Evolutionary conservation across 768 basidiomycete species (phyloP).

Genomic region (Mycena amicta): DNA sequence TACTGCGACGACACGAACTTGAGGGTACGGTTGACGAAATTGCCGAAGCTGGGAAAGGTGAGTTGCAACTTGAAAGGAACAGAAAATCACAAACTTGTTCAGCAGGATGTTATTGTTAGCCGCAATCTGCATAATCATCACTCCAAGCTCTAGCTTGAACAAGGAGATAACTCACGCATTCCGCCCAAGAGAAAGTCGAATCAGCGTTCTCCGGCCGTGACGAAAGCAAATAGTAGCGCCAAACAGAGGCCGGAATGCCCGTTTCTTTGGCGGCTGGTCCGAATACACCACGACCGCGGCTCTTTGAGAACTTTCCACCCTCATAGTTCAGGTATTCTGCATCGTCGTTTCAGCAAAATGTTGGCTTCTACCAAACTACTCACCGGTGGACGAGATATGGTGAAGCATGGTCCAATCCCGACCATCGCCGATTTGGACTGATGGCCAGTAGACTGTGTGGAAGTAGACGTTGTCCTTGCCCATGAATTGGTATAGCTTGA

Average conservation of each 20-base stretch:
- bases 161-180: slow-evolving; percentile 63
- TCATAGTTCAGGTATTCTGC: slow-evolving; percentile 97
- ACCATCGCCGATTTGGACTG: slow-evolving; percentile 86
- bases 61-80: background rate
- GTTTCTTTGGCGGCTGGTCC: slow-evolving; percentile 94
- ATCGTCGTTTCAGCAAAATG: background rate
- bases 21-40: slow-evolving; percentile 93
- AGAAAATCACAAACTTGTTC: slow-evolving; percentile 69
- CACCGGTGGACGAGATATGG: slow-evolving; percentile 94
- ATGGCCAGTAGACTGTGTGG: slow-evolving; percentile 95
- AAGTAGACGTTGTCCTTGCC: slow-evolving; percentile 99
- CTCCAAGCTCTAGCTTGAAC: background rate
- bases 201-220: slow-evolving; percentile 93
- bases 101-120: slow-evolving; percentile 92
- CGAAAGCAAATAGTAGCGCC: slow-evolving; percentile 94
- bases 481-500: slow-evolving; percentile 97
- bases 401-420: slow-evolving; percentile 92
- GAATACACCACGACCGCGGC: slow-evolving; percentile 94
- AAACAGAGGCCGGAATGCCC: slow-evolving; percentile 90
- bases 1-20: slow-evolving; percentile 92
- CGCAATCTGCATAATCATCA: slow-evolving; percentile 56
- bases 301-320: slow-evolving; percentile 98
- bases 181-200: slow-evolving; percentile 95
- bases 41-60: slow-evolving; percentile 71
- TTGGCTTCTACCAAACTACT: slow-evolving; percentile 21